phyloP scores from a whole-genome alignment of 2,329 filamentous ascomycete genomes.

The Aspergillus sp. region DNA sequence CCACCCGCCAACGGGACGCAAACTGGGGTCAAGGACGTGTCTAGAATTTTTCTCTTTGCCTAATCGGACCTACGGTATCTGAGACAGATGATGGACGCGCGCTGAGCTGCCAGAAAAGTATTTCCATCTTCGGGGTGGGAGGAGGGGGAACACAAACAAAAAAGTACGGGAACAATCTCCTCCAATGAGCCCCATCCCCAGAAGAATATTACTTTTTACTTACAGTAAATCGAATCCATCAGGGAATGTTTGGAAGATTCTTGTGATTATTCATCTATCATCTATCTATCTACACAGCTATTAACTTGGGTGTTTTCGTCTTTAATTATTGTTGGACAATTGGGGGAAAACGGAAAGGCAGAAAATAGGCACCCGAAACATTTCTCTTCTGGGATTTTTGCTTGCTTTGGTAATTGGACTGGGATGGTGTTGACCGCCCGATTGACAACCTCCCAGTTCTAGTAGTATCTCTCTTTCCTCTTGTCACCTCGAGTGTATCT shows the following conservation, averaged over 20 bases:
- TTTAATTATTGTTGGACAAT: background rate
- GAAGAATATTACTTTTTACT: background rate
- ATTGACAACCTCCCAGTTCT: background rate
- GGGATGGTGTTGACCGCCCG: conserved; percentile 10
- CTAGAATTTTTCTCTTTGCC: conserved; percentile 20
- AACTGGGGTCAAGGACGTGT: conserved; percentile 17
- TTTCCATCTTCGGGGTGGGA: background rate
- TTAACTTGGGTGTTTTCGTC: background rate
- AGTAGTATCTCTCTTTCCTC: background rate
- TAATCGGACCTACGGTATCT: conserved; percentile 9
- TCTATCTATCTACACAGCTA: background rate
- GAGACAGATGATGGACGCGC: conserved; percentile 19
- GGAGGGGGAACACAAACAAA: background rate
- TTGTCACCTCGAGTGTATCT: background rate
- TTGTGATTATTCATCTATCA: background rate
- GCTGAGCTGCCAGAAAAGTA: background rate
- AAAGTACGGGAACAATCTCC: conserved; percentile 11
- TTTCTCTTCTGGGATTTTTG: background rate
- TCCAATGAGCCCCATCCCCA: background rate
- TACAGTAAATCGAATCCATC: background rate
- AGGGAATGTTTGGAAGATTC: background rate
- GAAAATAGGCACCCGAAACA: background rate
- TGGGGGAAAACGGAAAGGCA: background rate
- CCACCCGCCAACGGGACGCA: conserved; percentile 3
- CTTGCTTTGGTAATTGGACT: too few relatives aligned